Base-by-base conservation (phyloP, 768 basidiomycete species). In the Termitomyces bulborhizus region DNA sequence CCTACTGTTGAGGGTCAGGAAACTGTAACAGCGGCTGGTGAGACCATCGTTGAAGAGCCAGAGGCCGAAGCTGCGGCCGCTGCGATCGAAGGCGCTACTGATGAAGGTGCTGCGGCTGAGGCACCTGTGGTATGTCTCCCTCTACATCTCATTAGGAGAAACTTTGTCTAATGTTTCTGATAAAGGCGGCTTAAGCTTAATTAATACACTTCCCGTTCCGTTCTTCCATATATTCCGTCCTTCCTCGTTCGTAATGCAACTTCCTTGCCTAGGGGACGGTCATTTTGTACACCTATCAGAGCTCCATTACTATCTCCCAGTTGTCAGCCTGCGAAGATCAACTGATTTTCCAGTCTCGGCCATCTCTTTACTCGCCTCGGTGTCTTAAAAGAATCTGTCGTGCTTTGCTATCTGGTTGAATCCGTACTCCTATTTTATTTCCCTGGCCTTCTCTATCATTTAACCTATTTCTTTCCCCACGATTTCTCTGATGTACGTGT, bases 41-140 rank as follows among this genome's bases (percentile, higher is more conserved):
- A 76, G 56, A 75, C 82, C 18, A 86, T 86, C 57, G 75, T 71
- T 29, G 83, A 85, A 62, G 82, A 84, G 50, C 76, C 77, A 11
- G 76, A 77, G 56, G 71, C 70, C 46, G 78, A 76, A 44, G 73
- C 70, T 43, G 69, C 62, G 6, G 73, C 64, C 51, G 56, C 63
- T 27, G 62, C 45, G 5, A 63, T 62, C 34, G 59, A 57, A 42
- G 57, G 41, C 29, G 37, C 54, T 40, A 24, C 61, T 13, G 32
- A 21, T 18, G 42, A 49, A n/a, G 36, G n/a, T 13, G 26, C 18
- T 49, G 36, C 11, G 21, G 49, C 16, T n/a, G 41, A 53, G 16
- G 43, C 42, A 16, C 21, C 54, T 42, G 42, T 12, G 21, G 54
- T 55, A 51, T 40, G 54, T 44, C 3, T 13, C 48, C 41, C 18